These are phyloP conservation scores for Paraphoma chrysanthemicola DNA, from an alignment of 2,329 filamentous ascomycete species.

Conservation along the genomic window DNA sequence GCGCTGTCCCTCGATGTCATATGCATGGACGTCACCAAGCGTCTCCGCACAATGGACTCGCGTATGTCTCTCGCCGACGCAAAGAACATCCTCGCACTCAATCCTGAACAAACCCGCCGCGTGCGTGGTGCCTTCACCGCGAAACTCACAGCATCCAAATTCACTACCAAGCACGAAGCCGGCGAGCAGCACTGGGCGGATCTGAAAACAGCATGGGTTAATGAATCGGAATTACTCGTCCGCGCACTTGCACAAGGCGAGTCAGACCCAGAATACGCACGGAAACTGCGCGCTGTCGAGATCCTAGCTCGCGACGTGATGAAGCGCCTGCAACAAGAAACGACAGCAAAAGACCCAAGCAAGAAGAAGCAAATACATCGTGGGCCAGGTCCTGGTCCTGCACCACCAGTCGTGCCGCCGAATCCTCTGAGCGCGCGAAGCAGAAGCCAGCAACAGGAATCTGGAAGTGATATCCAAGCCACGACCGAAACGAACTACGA, in stretches of 20 bases:
- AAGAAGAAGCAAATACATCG: conserved; percentile 50
- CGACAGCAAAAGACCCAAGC: conserved; percentile 61
- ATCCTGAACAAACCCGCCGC: conserved; percentile 70
- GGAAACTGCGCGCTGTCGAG: conserved; percentile 71
- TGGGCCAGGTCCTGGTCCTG: conserved; percentile 53
- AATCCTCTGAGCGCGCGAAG: conserved; percentile 23
- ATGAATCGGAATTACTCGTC: conserved; percentile 62
- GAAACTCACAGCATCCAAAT: conserved; percentile 69
- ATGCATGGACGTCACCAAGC: conserved; percentile 81
- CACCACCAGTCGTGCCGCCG: conserved; percentile 33
- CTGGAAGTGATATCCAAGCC: conserved; percentile 4
- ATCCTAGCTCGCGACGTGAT: conserved; percentile 77
- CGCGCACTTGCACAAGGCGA: conserved; percentile 60
- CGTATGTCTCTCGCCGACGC: conserved; percentile 77
- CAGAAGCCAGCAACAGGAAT: conserved; percentile 38
- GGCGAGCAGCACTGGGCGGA: conserved; percentile 75
- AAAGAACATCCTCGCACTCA: conserved; percentile 74
- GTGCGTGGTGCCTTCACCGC: conserved; percentile 71
- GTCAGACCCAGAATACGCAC: conserved; percentile 59
- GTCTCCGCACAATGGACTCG: conserved; percentile 70
- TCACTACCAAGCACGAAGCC: conserved; percentile 76
- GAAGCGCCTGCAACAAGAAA: conserved; percentile 76
- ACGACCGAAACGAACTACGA: conserved; percentile 18
- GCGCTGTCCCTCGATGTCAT: conserved; percentile 78
- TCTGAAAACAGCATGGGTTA: conserved; percentile 73